Evolutionary conservation across 176 grass and related monocot species (phyloP).

Genomic region (Musa itinerans): DNA sequence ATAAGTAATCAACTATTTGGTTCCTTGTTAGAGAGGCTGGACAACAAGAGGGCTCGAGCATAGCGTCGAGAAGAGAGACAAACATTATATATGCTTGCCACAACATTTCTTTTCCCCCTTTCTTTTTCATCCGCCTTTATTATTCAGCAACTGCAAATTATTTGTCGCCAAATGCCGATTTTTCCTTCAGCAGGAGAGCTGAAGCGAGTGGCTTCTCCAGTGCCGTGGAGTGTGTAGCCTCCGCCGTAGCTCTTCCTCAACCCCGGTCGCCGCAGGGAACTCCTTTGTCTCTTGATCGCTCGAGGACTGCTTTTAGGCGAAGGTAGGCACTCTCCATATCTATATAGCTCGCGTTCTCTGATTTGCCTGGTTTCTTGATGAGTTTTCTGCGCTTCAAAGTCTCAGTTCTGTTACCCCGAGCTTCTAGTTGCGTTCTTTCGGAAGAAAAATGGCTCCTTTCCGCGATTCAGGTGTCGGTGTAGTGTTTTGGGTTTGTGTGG

Average conservation of each 20-base stretch:
- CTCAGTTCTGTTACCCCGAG: background rate
- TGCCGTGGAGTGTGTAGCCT: background rate
- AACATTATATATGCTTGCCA: background rate
- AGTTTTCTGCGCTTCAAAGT: background rate
- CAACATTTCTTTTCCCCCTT: background rate
- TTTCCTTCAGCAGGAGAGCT: background rate
- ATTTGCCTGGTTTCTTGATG: background rate
- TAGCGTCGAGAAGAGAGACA: background rate
- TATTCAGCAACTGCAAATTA: background rate
- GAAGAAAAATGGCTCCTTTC: background rate
- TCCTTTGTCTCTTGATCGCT: no score
- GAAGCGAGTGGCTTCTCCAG: background rate
- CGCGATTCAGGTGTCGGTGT: background rate
- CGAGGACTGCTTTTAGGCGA: background rate
- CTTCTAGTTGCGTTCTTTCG: conserved; percentile 3
- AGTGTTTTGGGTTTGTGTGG: background rate
- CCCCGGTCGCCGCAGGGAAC: background rate
- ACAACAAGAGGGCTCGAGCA: conserved; percentile 4
- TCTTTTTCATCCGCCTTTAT: background rate
- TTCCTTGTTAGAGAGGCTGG: background rate
- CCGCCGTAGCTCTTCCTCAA: background rate
- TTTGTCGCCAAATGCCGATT: background rate
- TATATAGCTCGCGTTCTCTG: background rate
- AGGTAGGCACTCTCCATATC: background rate
- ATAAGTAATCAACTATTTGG: background rate